Evolutionary conservation across 768 basidiomycete genomes (phyloP), one percentile per base, ranked within the genome.

Genomic region (Boletus rubescentipes): DNA sequence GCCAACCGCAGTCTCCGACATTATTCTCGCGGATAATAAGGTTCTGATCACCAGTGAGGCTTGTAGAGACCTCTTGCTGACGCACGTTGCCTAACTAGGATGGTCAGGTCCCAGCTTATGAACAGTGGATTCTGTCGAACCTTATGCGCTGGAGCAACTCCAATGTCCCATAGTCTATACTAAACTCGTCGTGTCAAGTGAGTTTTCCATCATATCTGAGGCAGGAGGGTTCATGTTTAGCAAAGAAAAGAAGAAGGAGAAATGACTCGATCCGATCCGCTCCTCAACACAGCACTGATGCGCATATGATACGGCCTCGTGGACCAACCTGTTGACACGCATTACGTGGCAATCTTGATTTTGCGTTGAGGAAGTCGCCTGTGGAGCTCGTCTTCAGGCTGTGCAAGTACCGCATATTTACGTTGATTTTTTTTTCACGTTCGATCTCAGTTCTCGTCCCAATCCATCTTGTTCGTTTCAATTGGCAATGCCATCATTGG

Each of bases 331-430:
- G n/a, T 47, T 52, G 42, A 53, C 35, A 34, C 18, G 31, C 40
- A 53, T 61, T 57, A 65, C 55, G 57, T 64, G 51, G 30, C 46
- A 53, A 46, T 52, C 46, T 50, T 46, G 47, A 53, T 48, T 38
- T 36, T 48, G 41, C n/a, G 32, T 53, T 42, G 26, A 6, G 26
- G 48, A 34, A 42, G 29, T 38, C 11, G 20, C 40, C 11, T 35
- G 48, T 49, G 42, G 40, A 2, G 18, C 16, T 10, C 39, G 40
- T 2, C 18, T 14, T 10, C 39, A 34, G 21, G n/a, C 52, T 11
- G 38, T 34, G 23, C 11, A 16, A 35, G 16, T 43, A 31, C 42
- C 45, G 18, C 48, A 23, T 44, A 14, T 42, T 55, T 54, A 54
- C 53, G 46, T 55, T 41, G 26, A 6, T 26, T 26, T 26, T 34